These are phyloP conservation scores for Leucosporidium yakuticum DNA, from an alignment of 768 basidiomycete species.

Conservation along the genomic window DNA sequence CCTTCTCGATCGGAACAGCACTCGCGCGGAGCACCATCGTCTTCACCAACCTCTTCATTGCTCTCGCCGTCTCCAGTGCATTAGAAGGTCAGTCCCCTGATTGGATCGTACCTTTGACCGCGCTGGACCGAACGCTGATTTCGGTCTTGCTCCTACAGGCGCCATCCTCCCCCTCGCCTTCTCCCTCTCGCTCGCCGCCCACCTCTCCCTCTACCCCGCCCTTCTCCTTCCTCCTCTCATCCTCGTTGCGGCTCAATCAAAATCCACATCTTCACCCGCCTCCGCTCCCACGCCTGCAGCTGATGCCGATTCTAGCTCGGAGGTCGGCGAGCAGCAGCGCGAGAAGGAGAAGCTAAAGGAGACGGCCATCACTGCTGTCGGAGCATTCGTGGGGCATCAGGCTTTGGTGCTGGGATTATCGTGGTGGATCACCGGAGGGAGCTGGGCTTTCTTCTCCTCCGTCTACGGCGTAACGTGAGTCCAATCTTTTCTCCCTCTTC, in stretches of 20 bases:
- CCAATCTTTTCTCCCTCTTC: not conserved
- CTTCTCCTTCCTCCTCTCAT: slow-evolving; percentile 63
- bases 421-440: slow-evolving; percentile 11
- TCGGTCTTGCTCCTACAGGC: slow-evolving; percentile 47
- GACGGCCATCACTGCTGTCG: too few species aligned
- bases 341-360: too few species aligned
- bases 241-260: slow-evolving; percentile 55
- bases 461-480: slow-evolving; percentile 35
- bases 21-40: slow-evolving; percentile 75
- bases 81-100: not conserved
- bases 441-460: slow-evolving; percentile 31
- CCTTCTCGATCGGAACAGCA: slow-evolving; percentile 73
- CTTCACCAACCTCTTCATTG: slow-evolving; percentile 67
- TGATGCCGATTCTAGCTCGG: too few species aligned
- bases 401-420: slow-evolving; percentile 8
- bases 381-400: slow-evolving; percentile 53
- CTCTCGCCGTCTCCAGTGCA: slow-evolving; percentile 44
- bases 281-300: slow-evolving; percentile 45
- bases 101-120: not conserved
- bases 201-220: slow-evolving; percentile 64
- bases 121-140: not conserved
- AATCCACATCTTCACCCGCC: not conserved
- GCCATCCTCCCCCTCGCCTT: slow-evolving; percentile 57
- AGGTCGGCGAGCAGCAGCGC: too few species aligned
- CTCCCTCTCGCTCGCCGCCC: slow-evolving; percentile 63